A percentile compares a stretch with the other conserved stretches of the same genome.
phyloP scores from a whole-genome alignment of 2,329 filamentous ascomycete species.

The Didymella arachidicola region DNA sequence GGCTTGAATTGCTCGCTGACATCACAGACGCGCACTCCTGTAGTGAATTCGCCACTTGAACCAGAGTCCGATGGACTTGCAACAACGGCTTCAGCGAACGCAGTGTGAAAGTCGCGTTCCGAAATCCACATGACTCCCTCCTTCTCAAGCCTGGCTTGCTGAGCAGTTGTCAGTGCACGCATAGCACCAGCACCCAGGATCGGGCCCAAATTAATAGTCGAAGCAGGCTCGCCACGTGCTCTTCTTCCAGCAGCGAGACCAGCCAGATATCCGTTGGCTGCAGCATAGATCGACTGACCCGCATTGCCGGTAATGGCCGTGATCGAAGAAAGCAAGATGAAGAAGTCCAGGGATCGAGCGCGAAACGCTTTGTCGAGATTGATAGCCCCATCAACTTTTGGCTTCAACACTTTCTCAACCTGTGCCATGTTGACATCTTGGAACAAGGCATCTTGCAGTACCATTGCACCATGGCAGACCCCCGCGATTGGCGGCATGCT shows the following conservation, averaged over 20 bases:
- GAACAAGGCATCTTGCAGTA: constrained; percentile 27
- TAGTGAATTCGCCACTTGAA: constrained; percentile 3
- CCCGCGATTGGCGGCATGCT: constrained; percentile 24
- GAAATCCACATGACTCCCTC: constrained; percentile 15
- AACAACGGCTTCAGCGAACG: constrained; percentile 26
- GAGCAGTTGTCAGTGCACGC: neutral
- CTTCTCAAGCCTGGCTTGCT: constrained; percentile 34
- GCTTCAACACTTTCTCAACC: constrained; percentile 18
- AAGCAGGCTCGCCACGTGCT: constrained; percentile 50
- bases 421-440: constrained; percentile 13
- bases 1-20: neutral
- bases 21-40: constrained; percentile 6
- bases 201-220: constrained; percentile 43
- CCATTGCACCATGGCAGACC: constrained; percentile 36
- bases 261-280: constrained; percentile 51
- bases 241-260: constrained; percentile 50
- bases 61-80: neutral
- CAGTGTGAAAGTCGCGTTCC: constrained; percentile 26
- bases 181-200: constrained; percentile 53
- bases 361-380: constrained; percentile 29
- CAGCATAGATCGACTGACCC: constrained; percentile 33
- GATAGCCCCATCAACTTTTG: constrained; percentile 29
- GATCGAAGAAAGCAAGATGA: constrained; percentile 35
- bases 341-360: constrained; percentile 33
- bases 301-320: constrained; percentile 20